Percentiles rank a stretch among this genome's conserved stretches.
Evolutionary conservation across 345 rosid species (phyloP).

Genomic region (Viola odorata): DNA sequence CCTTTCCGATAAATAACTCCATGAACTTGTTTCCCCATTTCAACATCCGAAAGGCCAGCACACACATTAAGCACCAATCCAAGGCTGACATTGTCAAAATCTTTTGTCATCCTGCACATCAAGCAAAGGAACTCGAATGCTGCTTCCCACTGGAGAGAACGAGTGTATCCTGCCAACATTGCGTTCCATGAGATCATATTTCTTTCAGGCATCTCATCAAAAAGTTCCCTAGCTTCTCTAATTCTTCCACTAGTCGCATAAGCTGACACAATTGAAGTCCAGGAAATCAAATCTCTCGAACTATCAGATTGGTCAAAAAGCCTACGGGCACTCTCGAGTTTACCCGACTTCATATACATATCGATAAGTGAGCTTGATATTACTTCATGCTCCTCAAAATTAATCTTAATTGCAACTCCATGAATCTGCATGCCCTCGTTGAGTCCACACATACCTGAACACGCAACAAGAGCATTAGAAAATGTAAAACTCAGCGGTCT

Average conservation of each 20-base stretch:
- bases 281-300: slow-evolving; percentile 50
- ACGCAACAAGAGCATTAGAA: slow-evolving; percentile 68
- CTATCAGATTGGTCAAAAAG: slow-evolving; percentile 44
- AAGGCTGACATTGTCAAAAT: slow-evolving; percentile 58
- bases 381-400: slow-evolving; percentile 41
- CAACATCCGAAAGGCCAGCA: slow-evolving; percentile 63
- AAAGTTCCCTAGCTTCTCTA: slow-evolving; percentile 62
- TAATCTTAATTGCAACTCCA: slow-evolving; percentile 42
- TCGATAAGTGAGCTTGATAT: slow-evolving; percentile 57
- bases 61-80: slow-evolving; percentile 54
- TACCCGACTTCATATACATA: slow-evolving; percentile 65
- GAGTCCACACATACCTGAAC: slow-evolving; percentile 45
- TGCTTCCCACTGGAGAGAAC: slow-evolving; percentile 50
- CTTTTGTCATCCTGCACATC: slow-evolving; percentile 42
- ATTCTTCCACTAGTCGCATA: slow-evolving; percentile 57
- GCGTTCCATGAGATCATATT: slow-evolving; percentile 79
- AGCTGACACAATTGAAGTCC: slow-evolving; percentile 71
- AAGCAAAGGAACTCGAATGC: slow-evolving; percentile 46
- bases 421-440: slow-evolving; percentile 70
- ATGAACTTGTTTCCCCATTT: slow-evolving; percentile 73
- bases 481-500: slow-evolving; percentile 62
- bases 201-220: slow-evolving; percentile 68
- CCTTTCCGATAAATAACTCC: slow-evolving; percentile 59
- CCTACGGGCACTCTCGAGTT: slow-evolving; percentile 52
- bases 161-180: slow-evolving; percentile 71